Conservation (phyloP, 305 asterid species). For the Fraxinus ornus region DNA sequence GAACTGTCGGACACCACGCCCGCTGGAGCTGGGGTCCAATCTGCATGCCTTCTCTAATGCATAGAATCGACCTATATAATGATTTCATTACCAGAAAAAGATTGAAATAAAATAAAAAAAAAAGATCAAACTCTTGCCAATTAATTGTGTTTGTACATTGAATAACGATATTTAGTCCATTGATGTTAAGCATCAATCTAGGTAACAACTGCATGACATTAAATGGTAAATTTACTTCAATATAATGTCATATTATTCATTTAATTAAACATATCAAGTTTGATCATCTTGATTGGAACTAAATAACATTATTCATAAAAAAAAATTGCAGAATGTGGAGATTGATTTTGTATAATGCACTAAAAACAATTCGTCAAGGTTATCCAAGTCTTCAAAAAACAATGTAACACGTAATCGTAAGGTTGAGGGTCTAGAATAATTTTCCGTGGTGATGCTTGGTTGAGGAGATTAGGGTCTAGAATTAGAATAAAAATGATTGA, state of each 20-base stretch:
- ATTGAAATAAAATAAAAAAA: not conserved
- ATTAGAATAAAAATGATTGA: not conserved
- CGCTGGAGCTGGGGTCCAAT: conserved; percentile 82
- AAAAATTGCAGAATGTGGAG: not conserved
- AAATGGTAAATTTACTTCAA: not conserved
- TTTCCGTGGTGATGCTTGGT: not conserved
- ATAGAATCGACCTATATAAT: conserved; percentile 76
- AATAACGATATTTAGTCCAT: not conserved
- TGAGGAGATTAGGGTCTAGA: not conserved
- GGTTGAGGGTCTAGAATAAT: not conserved
- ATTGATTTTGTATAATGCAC: not conserved
- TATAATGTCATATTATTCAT: not conserved
- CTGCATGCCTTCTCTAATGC: conserved; percentile 98
- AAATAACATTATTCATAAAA: not conserved
- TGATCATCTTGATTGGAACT: not conserved
- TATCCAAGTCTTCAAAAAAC: not conserved
- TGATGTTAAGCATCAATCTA: not conserved
- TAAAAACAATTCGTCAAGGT: not conserved
- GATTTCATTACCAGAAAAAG: not conserved
- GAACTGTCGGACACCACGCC: conserved; percentile 98
- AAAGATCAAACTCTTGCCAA: not conserved
- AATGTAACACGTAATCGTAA: not conserved
- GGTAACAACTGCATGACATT: not conserved
- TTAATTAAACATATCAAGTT: not conserved
- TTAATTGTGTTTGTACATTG: not conserved